These are phyloP conservation scores for Phytophthora podocarpi DNA, from an alignment of 352 stramenopile species.

Conservation along the genomic window DNA sequence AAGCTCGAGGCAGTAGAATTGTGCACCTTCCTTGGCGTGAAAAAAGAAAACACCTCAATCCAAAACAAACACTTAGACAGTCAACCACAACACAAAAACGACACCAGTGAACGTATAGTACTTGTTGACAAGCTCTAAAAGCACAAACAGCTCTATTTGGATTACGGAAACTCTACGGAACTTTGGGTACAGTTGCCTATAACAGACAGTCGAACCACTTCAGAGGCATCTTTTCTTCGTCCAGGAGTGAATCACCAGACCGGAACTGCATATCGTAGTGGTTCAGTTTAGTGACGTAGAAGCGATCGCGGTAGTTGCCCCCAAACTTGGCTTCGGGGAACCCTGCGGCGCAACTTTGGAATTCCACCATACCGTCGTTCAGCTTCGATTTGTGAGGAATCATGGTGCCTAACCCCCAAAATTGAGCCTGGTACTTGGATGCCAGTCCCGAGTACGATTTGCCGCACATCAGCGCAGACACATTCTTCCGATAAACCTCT, in stretches of 20 bases:
- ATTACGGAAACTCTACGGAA: no score
- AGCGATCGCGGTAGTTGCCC: slow-evolving; percentile 19
- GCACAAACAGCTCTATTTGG: no score
- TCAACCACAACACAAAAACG: no score
- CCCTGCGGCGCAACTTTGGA: no score
- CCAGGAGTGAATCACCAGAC: slow-evolving; percentile 35
- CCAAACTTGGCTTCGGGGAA: slow-evolving; percentile 31
- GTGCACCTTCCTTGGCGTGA: no score
- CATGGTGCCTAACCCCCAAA: slow-evolving; percentile 5
- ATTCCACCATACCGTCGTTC: slow-evolving; percentile 40
- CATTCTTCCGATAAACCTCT: slow-evolving; percentile 22
- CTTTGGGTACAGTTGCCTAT: neutral
- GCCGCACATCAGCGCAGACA: slow-evolving; percentile 34
- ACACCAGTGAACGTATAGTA: no score
- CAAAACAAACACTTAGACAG: no score
- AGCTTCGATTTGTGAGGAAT: slow-evolving; percentile 19
- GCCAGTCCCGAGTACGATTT: slow-evolving; percentile 29
- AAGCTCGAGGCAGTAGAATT: no score
- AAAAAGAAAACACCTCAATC: no score
- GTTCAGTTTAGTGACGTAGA: slow-evolving; percentile 41
- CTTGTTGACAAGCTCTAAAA: no score
- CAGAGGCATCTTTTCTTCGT: slow-evolving; percentile 27
- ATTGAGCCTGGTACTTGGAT: slow-evolving; percentile 19
- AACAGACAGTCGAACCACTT: slow-evolving; percentile 44
- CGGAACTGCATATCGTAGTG: slow-evolving; percentile 43